Percentiles rank a stretch among this genome's conserved stretches.
These are phyloP conservation scores for Didymellaceae sp. DNA, from an alignment of 2,329 filamentous ascomycete species.

Conservation along the genomic window DNA sequence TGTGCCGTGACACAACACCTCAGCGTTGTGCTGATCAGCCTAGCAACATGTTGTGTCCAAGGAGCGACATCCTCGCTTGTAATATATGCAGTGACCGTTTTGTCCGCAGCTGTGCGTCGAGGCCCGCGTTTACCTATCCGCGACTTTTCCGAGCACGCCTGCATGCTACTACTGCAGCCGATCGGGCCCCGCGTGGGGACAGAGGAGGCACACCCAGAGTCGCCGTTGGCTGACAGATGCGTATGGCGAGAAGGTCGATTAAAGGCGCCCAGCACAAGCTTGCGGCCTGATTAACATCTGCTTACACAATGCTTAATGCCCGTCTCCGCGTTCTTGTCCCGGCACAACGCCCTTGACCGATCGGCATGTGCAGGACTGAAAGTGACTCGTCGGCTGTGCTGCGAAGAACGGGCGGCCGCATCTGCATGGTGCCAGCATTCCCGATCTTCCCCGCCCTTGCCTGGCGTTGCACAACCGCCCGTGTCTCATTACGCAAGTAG, in stretches of 20 bases:
- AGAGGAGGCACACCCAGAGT: constrained; percentile 3
- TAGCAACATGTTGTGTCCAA: constrained; percentile 29
- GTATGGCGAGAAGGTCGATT: constrained; percentile 19
- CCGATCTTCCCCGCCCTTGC: constrained; percentile 21
- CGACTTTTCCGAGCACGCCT: constrained; percentile 30
- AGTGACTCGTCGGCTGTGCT: constrained; percentile 12
- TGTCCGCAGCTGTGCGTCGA: constrained; percentile 32
- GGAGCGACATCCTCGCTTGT: constrained; percentile 22
- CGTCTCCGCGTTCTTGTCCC: background rate
- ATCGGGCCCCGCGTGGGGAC: constrained; percentile 26
- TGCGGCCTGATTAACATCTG: constrained; percentile 19
- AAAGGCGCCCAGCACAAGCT: constrained; percentile 1
- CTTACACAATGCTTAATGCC: background rate
- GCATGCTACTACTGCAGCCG: constrained; percentile 39
- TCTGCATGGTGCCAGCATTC: constrained; percentile 17
- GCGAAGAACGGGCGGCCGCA: constrained; percentile 18
- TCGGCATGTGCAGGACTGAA: constrained; percentile 10
- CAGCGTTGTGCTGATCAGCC: constrained; percentile 32
- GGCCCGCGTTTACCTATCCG: constrained; percentile 22
- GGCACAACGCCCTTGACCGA: constrained; percentile 1
- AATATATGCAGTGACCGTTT: constrained; percentile 37
- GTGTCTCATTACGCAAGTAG: background rate
- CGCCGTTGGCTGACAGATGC: constrained; percentile 31
- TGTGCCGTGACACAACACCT: constrained; percentile 33
- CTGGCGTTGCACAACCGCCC: constrained; percentile 10